Conservation (phyloP, 257 asterid species). For the Lycium barbarum region DNA sequence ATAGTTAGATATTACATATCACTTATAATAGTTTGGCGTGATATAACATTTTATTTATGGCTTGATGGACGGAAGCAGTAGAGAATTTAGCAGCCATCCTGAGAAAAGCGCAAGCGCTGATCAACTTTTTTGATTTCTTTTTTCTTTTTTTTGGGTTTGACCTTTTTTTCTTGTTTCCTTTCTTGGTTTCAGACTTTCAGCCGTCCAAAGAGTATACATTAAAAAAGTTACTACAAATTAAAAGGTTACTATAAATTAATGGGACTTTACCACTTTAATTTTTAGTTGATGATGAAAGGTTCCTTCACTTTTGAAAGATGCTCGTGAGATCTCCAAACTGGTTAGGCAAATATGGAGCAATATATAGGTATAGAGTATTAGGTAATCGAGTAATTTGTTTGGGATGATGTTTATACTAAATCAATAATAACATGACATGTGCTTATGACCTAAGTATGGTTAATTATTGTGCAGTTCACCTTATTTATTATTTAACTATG, state of each 20-base stretch:
- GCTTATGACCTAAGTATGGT: too few relatives aligned
- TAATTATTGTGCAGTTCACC: too few relatives aligned
- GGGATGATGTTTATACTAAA: too few relatives aligned
- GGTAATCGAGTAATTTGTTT: too few relatives aligned
- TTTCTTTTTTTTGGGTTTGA: not conserved
- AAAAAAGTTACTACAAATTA: not conserved
- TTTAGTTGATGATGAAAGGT: not conserved
- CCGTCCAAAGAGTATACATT: not conserved
- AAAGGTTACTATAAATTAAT: not conserved
- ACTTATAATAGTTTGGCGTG: too few relatives aligned
- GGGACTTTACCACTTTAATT: not conserved
- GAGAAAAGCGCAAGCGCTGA: not conserved
- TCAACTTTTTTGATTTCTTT: not conserved
- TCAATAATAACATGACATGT: too few relatives aligned
- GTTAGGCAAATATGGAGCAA: too few relatives aligned
- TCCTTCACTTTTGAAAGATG: not conserved
- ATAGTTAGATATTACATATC: too few relatives aligned
- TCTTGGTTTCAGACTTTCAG: not conserved
- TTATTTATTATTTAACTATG: too few relatives aligned
- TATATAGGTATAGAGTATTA: too few relatives aligned
- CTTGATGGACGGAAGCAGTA: not conserved
- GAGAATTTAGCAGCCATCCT: not conserved
- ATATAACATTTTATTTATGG: too few relatives aligned
- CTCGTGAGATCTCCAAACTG: not conserved
- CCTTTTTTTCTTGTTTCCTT: not conserved